Evolutionary conservation across 2,329 filamentous ascomycete species (phyloP).

Genomic region (Arthrobotrys entomopaga): DNA sequence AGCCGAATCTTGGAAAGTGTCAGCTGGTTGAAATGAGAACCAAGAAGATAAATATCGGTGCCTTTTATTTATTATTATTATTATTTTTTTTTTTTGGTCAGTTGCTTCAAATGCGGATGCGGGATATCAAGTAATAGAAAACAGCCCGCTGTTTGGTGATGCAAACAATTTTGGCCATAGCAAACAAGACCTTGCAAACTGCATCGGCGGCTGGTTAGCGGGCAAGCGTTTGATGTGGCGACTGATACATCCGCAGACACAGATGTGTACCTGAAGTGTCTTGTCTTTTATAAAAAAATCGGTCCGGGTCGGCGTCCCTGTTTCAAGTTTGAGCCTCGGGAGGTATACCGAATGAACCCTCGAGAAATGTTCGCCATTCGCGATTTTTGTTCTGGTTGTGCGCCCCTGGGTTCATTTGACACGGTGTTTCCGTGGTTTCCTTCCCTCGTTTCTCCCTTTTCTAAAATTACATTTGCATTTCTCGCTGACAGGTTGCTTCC

Average conservation of each 20-base stretch:
- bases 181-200: constrained; percentile 24
- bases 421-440: constrained; percentile 3
- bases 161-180: constrained; percentile 10
- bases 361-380: constrained; percentile 1
- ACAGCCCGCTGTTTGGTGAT: constrained; percentile 9
- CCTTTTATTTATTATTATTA: neutral
- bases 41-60: no score
- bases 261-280: neutral
- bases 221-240: neutral
- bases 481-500: neutral
- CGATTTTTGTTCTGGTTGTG: constrained; percentile 1
- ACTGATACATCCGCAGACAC: no score
- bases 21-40: no score
- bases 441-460: constrained; percentile 1
- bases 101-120: neutral
- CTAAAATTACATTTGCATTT: constrained; percentile 29
- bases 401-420: constrained; percentile 28
- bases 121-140: neutral
- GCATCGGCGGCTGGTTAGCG: constrained; percentile 2
- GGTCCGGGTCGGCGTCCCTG: constrained; percentile 31
- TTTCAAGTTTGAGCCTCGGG: constrained; percentile 33
- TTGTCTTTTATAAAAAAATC: constrained; percentile 5
- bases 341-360: constrained; percentile 7
- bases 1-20: no score
- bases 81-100: neutral